Percentiles rank a stretch among this genome's conserved stretches.
Evolutionary conservation across 345 rosid species (phyloP).

Genomic region (Melastoma malabathricum): DNA sequence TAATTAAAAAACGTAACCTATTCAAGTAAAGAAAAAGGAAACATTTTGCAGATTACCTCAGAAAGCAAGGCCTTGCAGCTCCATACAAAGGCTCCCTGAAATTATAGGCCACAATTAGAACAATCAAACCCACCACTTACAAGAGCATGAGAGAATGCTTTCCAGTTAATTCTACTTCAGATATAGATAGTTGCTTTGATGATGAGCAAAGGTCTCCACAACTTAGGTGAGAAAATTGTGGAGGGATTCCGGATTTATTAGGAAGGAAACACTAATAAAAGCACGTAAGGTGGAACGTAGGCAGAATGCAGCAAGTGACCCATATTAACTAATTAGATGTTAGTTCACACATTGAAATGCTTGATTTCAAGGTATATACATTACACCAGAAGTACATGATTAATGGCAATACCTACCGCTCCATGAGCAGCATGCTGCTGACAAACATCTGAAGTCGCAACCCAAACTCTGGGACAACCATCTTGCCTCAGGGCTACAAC

Average conservation of each 20-base stretch:
- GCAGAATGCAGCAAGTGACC: too few relatives aligned
- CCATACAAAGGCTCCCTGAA: slow-evolving; percentile 93
- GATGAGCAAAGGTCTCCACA: too few relatives aligned
- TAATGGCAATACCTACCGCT: slow-evolving; percentile 40
- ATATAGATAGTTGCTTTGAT: too few relatives aligned
- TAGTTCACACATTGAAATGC: too few relatives aligned
- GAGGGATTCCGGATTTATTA: too few relatives aligned
- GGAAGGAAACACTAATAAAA: too few relatives aligned
- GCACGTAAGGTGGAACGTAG: too few relatives aligned
- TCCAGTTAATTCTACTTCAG: not conserved
- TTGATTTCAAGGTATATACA: not conserved
- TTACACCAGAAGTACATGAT: not conserved
- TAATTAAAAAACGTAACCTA: too few relatives aligned
- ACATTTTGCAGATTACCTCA: slow-evolving; percentile 43
- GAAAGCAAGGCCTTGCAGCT: slow-evolving; percentile 80
- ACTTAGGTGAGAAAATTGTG: too few relatives aligned
- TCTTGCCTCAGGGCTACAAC: slow-evolving; percentile 74
- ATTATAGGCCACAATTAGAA: slow-evolving; percentile 10
- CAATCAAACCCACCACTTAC: slow-evolving; percentile 1
- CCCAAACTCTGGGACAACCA: slow-evolving; percentile 96
- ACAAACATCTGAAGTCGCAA: slow-evolving; percentile 70
- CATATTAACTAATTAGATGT: too few relatives aligned
- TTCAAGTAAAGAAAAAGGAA: too few relatives aligned
- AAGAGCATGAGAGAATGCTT: not conserved
- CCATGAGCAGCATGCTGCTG: slow-evolving; percentile 87